phyloP scores from a whole-genome alignment of 2,329 filamentous ascomycete species.

The Colletotrichum sp. region DNA sequence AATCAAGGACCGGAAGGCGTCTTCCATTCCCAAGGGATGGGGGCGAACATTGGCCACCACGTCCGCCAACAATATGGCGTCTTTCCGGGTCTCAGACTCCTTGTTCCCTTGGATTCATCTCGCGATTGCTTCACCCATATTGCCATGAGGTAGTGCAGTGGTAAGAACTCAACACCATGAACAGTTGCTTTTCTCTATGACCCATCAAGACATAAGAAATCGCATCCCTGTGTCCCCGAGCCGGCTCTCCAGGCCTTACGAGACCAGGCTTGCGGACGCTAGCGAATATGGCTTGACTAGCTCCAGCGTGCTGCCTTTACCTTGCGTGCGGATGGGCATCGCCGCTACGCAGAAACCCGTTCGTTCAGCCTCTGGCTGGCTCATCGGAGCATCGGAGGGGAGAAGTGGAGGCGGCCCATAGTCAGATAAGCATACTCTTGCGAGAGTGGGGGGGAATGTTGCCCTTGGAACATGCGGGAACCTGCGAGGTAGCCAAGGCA shows the following conservation, averaged over 20 bases:
- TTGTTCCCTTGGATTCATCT: conserved; percentile 20
- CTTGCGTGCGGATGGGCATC: neutral
- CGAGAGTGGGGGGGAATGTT: neutral
- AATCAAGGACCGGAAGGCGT: neutral
- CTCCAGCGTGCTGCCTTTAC: neutral
- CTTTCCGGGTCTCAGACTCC: conserved; percentile 10
- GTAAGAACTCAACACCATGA: neutral
- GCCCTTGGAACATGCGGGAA: neutral
- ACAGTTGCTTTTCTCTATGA: conserved; percentile 1
- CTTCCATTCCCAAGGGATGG: conserved; percentile 13
- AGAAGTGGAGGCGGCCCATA: neutral
- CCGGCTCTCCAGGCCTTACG: neutral
- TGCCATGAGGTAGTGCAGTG: neutral
- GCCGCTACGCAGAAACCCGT: conserved; percentile 3
- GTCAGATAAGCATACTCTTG: neutral
- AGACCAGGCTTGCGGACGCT: conserved; percentile 8
- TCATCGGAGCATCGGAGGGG: neutral
- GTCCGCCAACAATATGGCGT: neutral
- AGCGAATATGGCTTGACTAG: conserved; percentile 19
- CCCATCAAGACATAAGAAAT: conserved; percentile 8
- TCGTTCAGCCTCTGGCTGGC: neutral
- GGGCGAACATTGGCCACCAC: neutral
- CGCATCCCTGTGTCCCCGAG: conserved; percentile 10
- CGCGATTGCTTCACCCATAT: conserved; percentile 17
- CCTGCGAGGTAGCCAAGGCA: neutral